Percentiles rank a stretch among this genome's conserved stretches.
Evolutionary conservation across 352 stramenopile genomes (phyloP).

Genomic region (Phytophthora hibernalis): DNA sequence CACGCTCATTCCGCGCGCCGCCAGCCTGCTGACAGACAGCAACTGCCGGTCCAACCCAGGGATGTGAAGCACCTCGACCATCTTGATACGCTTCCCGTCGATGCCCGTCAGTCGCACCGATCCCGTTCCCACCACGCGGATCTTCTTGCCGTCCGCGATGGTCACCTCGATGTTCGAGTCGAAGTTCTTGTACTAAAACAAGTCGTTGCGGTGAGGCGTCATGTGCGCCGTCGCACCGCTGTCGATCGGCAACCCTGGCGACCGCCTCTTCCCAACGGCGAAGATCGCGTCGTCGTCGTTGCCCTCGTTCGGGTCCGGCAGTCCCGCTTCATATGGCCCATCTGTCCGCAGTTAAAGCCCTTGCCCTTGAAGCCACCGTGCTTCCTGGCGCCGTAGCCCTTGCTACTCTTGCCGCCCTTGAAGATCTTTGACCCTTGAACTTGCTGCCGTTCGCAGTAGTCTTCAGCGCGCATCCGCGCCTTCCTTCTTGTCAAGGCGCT

Average conservation of each 20-base stretch:
- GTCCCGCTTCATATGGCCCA: too few relatives aligned
- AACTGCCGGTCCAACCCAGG: slow-evolving; percentile 25
- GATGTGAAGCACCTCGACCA: slow-evolving; percentile 23
- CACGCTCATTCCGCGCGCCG: too few relatives aligned
- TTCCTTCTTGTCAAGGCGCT: not conserved
- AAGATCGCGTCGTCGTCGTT: too few relatives aligned
- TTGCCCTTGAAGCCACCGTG: too few relatives aligned
- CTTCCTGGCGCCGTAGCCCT: not conserved
- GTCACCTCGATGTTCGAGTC: too few relatives aligned
- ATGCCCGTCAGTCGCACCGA: slow-evolving; percentile 9
- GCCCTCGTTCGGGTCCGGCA: too few relatives aligned
- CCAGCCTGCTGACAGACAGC: slow-evolving; percentile 31
- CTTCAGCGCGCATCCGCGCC: not conserved
- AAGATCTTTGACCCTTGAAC: not conserved
- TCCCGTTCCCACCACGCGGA: slow-evolving; percentile 17
- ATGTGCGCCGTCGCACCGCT: too few relatives aligned
- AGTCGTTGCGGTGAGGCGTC: too few relatives aligned
- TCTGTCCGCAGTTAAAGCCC: too few relatives aligned
- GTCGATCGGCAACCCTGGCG: too few relatives aligned
- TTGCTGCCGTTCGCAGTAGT: not conserved
- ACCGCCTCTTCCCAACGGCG: too few relatives aligned
- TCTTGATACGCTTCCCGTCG: slow-evolving; percentile 7
- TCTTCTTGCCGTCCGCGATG: slow-evolving; percentile 28
- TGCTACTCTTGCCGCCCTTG: not conserved
- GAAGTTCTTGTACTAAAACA: too few relatives aligned